Percentiles rank a stretch among this genome's conserved stretches.
phyloP scores from a whole-genome alignment of 176 grass and related monocot genomes.

The Hsuehochloa calcarea region DNA sequence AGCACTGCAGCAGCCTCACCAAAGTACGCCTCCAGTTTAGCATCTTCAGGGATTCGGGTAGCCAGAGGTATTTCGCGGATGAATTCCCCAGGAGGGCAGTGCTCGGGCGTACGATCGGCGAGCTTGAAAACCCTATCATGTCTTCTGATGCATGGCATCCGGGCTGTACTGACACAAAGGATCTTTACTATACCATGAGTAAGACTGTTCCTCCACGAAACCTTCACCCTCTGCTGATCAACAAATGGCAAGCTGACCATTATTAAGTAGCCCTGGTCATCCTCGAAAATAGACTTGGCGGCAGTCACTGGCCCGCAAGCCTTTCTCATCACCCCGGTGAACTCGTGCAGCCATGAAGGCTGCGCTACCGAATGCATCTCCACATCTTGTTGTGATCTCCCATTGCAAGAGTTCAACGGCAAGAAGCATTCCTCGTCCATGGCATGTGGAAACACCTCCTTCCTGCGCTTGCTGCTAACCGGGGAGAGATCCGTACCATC shows the following conservation, averaged over 20 bases:
- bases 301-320: constrained; percentile 73
- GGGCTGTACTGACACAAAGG: constrained; percentile 72
- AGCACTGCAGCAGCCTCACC: constrained; percentile 73
- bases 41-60: constrained; percentile 88
- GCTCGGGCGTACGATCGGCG: constrained; percentile 60
- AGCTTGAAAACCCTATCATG: constrained; percentile 73
- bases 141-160: constrained; percentile 58
- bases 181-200: constrained; percentile 92
- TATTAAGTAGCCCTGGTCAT: constrained; percentile 78
- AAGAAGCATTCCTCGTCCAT: constrained; percentile 86
- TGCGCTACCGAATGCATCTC: constrained; percentile 56
- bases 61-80: constrained; percentile 80
- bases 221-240: constrained; percentile 90
- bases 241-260: constrained; percentile 86
- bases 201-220: constrained; percentile 87
- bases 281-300: constrained; percentile 90
- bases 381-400: constrained; percentile 47
- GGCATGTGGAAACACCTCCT: constrained; percentile 55
- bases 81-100: constrained; percentile 92
- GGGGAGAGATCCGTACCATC: constrained; percentile 90
- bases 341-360: constrained; percentile 70
- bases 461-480: constrained; percentile 75
- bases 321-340: constrained; percentile 82
- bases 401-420: constrained; percentile 50
- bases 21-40: constrained; percentile 90